phyloP scores from a whole-genome alignment of 805 yeast species.

The Lachancea waltii region DNA sequence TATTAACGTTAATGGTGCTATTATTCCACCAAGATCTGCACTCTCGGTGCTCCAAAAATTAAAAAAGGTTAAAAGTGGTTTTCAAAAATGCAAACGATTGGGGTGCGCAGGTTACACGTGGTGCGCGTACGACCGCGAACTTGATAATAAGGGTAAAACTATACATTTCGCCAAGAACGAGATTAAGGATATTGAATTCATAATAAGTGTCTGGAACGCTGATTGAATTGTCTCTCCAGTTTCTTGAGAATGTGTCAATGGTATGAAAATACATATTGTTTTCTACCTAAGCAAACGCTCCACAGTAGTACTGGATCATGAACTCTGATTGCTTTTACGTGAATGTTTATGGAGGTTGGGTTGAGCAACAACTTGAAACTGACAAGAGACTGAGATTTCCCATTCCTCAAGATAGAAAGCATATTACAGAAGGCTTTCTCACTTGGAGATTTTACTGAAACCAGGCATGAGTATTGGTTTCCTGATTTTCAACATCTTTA shows the following conservation, averaged over 20 bases:
- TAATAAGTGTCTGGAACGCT: not conserved
- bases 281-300: not conserved
- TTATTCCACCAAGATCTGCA: conserved; percentile 8
- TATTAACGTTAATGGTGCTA: conserved; percentile 10
- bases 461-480: not conserved
- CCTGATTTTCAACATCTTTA: too few species aligned
- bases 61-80: conserved; percentile 8
- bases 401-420: not conserved
- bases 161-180: not conserved
- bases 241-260: not conserved
- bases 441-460: not conserved
- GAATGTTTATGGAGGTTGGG: not conserved
- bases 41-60: not conserved
- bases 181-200: not conserved
- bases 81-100: conserved; percentile 5
- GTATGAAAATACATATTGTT: not conserved
- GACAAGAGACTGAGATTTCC: not conserved
- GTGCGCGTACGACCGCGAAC: conserved; percentile 4
- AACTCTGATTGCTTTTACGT: not conserved
- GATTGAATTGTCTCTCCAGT: not conserved
- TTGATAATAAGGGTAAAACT: not conserved
- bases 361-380: not conserved
- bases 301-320: not conserved
- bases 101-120: conserved; percentile 4
- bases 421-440: not conserved